Conservation (phyloP, 495 filamentous ascomycete genomes). For the Penicillium canescens region DNA sequence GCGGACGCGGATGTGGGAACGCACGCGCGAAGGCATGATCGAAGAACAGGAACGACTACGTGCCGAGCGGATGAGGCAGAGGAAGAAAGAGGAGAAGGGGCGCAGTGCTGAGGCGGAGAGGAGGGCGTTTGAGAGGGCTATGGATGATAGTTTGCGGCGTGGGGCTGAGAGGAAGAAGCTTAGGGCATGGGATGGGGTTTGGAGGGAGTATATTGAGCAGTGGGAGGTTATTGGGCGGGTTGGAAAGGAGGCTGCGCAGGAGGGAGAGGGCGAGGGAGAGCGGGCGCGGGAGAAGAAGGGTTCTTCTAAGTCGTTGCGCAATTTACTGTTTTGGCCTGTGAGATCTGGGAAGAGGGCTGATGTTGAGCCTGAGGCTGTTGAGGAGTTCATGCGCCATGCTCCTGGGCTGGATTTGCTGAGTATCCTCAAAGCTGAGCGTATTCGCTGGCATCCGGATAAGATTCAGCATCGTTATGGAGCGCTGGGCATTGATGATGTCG, state of each 20-base stretch:
- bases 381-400: conserved; percentile 62
- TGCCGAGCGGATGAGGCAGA: conserved; percentile 52
- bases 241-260: conserved; percentile 6
- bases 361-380: conserved; percentile 60
- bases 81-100: conserved; percentile 38
- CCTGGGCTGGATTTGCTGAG: conserved; percentile 47
- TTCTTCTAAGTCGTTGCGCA: conserved; percentile 23
- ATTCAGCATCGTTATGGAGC: conserved; percentile 85
- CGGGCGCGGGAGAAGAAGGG: not conserved
- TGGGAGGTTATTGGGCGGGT: conserved; percentile 61
- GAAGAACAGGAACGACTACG: conserved; percentile 65
- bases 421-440: conserved; percentile 78
- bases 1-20: conserved; percentile 89
- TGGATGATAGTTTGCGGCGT: conserved; percentile 56
- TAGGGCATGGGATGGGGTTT: conserved; percentile 53
- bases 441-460: conserved; percentile 98
- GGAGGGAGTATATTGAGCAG: conserved; percentile 61
- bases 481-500: conserved; percentile 60
- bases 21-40: conserved; percentile 64
- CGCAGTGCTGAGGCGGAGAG: conserved; percentile 35
- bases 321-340: conserved; percentile 78
- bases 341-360: conserved; percentile 60
- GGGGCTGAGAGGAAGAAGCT: conserved; percentile 47
- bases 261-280: not conserved
- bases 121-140: conserved; percentile 38